These are phyloP conservation scores for Peronospora destructor DNA, from an alignment of 352 stramenopile genomes.

Conservation along the genomic window DNA sequence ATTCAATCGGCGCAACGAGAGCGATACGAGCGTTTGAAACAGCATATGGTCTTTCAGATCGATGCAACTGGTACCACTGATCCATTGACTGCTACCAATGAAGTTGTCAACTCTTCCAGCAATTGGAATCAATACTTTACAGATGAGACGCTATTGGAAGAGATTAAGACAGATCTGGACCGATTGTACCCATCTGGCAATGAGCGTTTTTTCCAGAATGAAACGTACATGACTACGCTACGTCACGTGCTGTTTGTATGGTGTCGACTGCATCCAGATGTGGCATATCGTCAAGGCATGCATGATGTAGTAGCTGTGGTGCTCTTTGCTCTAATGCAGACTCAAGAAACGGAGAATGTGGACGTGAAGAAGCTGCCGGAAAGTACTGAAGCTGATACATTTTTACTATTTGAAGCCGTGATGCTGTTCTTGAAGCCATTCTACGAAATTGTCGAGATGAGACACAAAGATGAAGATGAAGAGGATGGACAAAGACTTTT, in stretches of 20 bases:
- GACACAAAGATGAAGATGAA: neutral
- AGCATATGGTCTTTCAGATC: conserved; percentile 60
- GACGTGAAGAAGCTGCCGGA: conserved; percentile 27
- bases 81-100: conserved; percentile 27
- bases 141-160: conserved; percentile 58
- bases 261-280: conserved; percentile 70
- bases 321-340: conserved; percentile 54
- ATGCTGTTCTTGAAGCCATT: conserved; percentile 78
- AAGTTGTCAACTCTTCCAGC: conserved; percentile 9
- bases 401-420: conserved; percentile 65
- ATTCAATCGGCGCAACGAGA: conserved; percentile 21
- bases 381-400: conserved; percentile 53
- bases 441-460: conserved; percentile 59
- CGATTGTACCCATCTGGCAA: conserved; percentile 67
- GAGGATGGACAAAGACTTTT: conserved; percentile 12
- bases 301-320: conserved; percentile 76
- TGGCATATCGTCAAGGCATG: conserved; percentile 84
- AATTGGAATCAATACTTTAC: conserved; percentile 64
- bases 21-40: conserved; percentile 52
- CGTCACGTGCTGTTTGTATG: conserved; percentile 78
- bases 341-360: conserved; percentile 11
- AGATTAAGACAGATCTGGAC: conserved; percentile 81
- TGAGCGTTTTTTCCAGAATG: conserved; percentile 73
- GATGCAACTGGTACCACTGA: conserved; percentile 43
- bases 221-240: conserved; percentile 49